Evolutionary conservation across 805 yeast genomes (phyloP), one percentile per base, ranked within the genome.

Genomic region (Candida suzukii): DNA sequence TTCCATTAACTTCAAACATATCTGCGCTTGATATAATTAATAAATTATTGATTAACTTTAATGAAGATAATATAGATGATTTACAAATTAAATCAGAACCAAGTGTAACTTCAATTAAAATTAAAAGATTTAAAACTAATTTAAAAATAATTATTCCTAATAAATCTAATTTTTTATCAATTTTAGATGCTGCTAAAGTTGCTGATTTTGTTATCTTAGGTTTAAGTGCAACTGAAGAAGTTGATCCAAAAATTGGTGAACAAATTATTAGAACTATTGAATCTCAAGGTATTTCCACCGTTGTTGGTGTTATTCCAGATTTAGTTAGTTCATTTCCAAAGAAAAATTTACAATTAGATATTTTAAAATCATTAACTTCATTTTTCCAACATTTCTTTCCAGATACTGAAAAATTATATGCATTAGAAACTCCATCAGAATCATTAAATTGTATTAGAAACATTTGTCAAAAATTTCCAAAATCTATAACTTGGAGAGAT

Each of bases 161-260:
- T 51, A 74, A 74, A 66, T 56, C 65, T 40, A 76, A 83, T 56
- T 72, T 88, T 39, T 60, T 86, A 29, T 68, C 83, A 17, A 71
- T 93, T 26, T 58, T 93, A 43, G 97, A 93, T 63, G 83, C 95
- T 27, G 87, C 95, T 17, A 86, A 86, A 56, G 77, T 86, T 6
- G 81, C 98, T 0, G 99, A 93, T 66, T 88, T 78, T 56, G 93
- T 88, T 3, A 66, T 95, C 1, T 84, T 93, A 60, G 95, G 90
- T n/a, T 67, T 93, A 33, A 87, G 96, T 43, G 95, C 96, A 8
- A 68, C 76, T 17, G 75, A 79, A 38, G 98, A 93, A 64, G 91
- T 91, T 40, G 88, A 83, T 49, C 68, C 71, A 36, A 73, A 72
- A 31, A 75, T 78, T 52, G 98, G 98, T 38, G 99, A 93, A 64